Percentiles rank a stretch among this genome's conserved stretches.
Conservation (phyloP, 371 early-diverging fungal genomes). For the Mucor piriformis region DNA sequence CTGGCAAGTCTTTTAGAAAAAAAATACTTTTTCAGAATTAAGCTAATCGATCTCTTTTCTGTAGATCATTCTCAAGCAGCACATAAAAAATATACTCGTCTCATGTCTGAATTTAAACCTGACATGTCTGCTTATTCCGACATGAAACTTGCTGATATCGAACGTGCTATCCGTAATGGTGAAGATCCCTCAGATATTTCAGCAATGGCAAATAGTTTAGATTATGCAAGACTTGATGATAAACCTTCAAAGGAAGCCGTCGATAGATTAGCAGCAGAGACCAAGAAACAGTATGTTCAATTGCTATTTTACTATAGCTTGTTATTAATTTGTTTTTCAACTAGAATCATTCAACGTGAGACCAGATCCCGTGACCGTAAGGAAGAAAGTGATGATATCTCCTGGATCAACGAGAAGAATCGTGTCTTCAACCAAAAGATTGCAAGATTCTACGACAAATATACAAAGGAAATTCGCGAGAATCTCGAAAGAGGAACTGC, state of each 20-base stretch:
- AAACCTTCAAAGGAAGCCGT: constrained; percentile 71
- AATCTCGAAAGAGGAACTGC: constrained; percentile 89
- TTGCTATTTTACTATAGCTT: background rate
- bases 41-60: background rate
- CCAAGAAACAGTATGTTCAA: constrained; percentile 74
- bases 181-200: constrained; percentile 59
- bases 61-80: constrained; percentile 85
- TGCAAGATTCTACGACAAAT: constrained; percentile 88
- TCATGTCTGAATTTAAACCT: constrained; percentile 81
- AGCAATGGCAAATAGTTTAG: constrained; percentile 70
- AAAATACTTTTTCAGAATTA: background rate
- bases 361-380: constrained; percentile 76
- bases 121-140: constrained; percentile 77
- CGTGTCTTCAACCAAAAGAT: constrained; percentile 95
- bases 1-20: constrained; percentile 61
- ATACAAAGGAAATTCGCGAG: constrained; percentile 92
- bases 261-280: constrained; percentile 72
- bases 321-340: constrained; percentile 17
- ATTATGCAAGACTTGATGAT: constrained; percentile 64
- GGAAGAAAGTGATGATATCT: constrained; percentile 84
- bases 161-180: constrained; percentile 41
- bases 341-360: constrained; percentile 65
- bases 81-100: constrained; percentile 83
- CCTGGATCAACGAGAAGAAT: constrained; percentile 96
- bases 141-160: constrained; percentile 57